Conservation (phyloP, 2,329 filamentous ascomycete genomes). For the Teratosphaeria pseudoeucalypti region DNA sequence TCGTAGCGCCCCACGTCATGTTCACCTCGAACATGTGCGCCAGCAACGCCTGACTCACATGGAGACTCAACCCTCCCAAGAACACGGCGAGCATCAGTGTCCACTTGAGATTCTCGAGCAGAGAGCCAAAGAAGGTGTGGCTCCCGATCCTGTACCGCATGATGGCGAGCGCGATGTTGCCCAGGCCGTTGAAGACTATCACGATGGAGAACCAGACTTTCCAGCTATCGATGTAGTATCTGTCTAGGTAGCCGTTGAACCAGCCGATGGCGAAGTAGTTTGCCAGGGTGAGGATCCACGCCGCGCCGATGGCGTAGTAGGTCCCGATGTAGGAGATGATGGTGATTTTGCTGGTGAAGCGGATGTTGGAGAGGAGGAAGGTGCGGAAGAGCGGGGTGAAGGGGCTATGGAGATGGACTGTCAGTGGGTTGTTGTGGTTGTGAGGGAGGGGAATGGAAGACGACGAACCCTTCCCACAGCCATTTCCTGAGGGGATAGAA, state of each 20-base stretch:
- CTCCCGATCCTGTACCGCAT: conserved; percentile 53
- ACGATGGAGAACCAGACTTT: conserved; percentile 53
- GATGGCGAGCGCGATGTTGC: conserved; percentile 51
- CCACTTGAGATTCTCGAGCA: conserved; percentile 53
- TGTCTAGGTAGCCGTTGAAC: conserved; percentile 56
- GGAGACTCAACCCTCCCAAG: conserved; percentile 69
- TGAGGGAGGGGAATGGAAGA: not conserved
- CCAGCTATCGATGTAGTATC: conserved; percentile 59
- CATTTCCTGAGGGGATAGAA: conserved; percentile 58
- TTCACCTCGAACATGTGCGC: conserved; percentile 77
- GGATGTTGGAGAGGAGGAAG: conserved; percentile 52
- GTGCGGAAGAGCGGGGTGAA: conserved; percentile 55
- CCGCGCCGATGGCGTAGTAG: conserved; percentile 60
- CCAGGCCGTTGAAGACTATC: conserved; percentile 53
- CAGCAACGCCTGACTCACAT: conserved; percentile 69
- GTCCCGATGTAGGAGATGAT: conserved; percentile 62
- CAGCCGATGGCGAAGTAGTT: conserved; percentile 66
- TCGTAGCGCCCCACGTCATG: conserved; percentile 77
- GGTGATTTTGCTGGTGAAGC: conserved; percentile 56
- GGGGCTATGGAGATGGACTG: conserved; percentile 36
- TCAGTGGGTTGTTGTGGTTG: not conserved
- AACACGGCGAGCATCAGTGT: conserved; percentile 63
- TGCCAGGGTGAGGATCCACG: conserved; percentile 54
- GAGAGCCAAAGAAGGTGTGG: conserved; percentile 37
- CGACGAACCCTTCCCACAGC: conserved; percentile 30